These are phyloP conservation scores for Floccularia luteovirens DNA, from an alignment of 768 basidiomycete genomes.

Conservation along the genomic window DNA sequence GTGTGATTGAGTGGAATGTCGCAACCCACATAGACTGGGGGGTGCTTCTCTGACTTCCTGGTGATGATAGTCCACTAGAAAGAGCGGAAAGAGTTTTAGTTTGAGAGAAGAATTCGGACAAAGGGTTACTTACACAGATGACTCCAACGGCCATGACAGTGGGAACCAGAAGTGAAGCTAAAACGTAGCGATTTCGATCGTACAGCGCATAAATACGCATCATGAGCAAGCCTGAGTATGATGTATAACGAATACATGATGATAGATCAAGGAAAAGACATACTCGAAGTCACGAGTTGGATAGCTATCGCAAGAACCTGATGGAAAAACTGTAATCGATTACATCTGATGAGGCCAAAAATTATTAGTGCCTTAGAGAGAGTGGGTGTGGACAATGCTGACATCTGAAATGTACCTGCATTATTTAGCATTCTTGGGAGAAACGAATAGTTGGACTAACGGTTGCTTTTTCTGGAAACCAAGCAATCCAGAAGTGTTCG, in stretches of 20 bases:
- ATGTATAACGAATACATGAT: too few species aligned
- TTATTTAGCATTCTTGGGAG: too few species aligned
- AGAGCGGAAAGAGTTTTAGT: too few species aligned
- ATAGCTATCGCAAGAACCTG: conserved; percentile 24
- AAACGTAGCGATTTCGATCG: conserved; percentile 20
- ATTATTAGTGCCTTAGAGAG: too few species aligned
- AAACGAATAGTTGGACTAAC: conserved; percentile 11
- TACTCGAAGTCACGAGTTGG: conserved; percentile 27
- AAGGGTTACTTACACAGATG: conserved; percentile 26
- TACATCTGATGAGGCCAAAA: conserved; percentile 17
- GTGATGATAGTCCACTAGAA: too few species aligned
- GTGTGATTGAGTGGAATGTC: too few species aligned
- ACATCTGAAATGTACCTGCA: too few species aligned
- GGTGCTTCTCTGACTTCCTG: too few species aligned
- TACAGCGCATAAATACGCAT: conserved; percentile 38
- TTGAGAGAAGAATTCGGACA: too few species aligned
- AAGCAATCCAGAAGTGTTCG: conserved; percentile 23
- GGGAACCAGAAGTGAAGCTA: conserved; percentile 18
- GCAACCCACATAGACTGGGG: too few species aligned
- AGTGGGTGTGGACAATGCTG: too few species aligned
- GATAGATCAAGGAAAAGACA: too few species aligned
- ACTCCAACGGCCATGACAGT: conserved; percentile 14
- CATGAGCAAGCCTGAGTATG: conserved; percentile 21
- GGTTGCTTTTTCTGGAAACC: conserved; percentile 15
- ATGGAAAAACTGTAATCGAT: conserved; percentile 21